Conservation (phyloP, 306 rosid genomes). For the Amphicarpaea edgeworthii region DNA sequence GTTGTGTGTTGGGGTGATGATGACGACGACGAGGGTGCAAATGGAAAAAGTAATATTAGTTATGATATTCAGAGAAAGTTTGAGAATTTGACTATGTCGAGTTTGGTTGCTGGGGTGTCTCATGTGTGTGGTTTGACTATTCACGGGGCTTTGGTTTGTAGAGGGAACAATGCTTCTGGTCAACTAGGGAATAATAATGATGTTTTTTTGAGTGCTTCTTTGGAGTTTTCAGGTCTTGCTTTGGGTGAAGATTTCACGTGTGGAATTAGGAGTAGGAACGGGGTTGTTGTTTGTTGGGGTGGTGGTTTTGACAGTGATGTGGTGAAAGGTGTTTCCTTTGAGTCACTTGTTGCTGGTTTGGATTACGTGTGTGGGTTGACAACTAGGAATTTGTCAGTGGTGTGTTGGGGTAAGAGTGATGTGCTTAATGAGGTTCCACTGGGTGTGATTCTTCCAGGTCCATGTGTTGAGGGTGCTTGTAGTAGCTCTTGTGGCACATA, state of each 20-base stretch:
- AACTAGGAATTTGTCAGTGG: conserved; percentile 46
- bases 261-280: conserved; percentile 47
- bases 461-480: conserved; percentile 50
- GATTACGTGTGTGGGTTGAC: conserved; percentile 62
- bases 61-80: conserved; percentile 48
- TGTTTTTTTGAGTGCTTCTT: conserved; percentile 18
- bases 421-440: conserved; percentile 36
- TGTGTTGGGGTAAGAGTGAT: conserved; percentile 52
- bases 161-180: conserved; percentile 51
- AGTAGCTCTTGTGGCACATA: conserved; percentile 47
- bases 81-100: conserved; percentile 50
- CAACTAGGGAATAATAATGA: conserved; percentile 22
- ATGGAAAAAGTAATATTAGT: background rate
- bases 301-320: conserved; percentile 12
- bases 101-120: conserved; percentile 53
- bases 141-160: conserved; percentile 50
- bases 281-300: conserved; percentile 53
- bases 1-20: conserved; percentile 59
- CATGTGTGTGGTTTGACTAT: conserved; percentile 60
- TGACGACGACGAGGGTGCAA: background rate
- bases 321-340: conserved; percentile 53
- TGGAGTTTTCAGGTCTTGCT: conserved; percentile 49
- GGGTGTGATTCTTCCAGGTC: conserved; percentile 56
- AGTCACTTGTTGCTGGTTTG: conserved; percentile 60
- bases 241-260: conserved; percentile 55